These are phyloP conservation scores for Torrubiella hemipterigena DNA, from an alignment of 2,329 filamentous ascomycete genomes.

Conservation along the genomic window DNA sequence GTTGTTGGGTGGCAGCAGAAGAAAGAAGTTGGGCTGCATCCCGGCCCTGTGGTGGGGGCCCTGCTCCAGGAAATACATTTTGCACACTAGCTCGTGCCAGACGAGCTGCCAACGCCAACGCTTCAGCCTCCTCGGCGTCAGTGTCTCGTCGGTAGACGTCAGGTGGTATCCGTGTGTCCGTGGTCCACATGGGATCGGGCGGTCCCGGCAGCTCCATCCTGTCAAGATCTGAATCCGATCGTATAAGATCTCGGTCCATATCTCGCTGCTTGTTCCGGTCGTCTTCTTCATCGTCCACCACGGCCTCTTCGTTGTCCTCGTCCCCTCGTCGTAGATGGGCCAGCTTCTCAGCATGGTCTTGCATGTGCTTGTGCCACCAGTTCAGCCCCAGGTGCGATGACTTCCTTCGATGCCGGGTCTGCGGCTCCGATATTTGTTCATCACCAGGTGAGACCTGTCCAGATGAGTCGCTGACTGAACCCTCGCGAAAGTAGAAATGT, in stretches of 20 bases:
- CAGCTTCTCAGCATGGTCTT: conserved; percentile 58
- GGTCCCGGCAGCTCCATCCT: conserved; percentile 26
- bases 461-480: conserved; percentile 44
- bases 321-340: conserved; percentile 31
- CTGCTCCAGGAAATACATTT: too few relatives aligned
- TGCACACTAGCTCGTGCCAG: conserved; percentile 3
- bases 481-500: conserved; percentile 57
- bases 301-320: conserved; percentile 8
- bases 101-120: conserved; percentile 14
- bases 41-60: not conserved
- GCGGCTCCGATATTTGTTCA: too few relatives aligned
- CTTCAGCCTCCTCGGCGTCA: conserved; percentile 10
- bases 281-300: conserved; percentile 8
- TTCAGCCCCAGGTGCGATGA: conserved; percentile 50
- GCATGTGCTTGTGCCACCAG: conserved; percentile 75
- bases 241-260: conserved; percentile 15
- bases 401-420: conserved; percentile 35
- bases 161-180: conserved; percentile 17
- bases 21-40: conserved; percentile 1
- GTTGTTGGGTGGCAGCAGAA: not conserved
- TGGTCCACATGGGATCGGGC: conserved; percentile 29
- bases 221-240: conserved; percentile 29
- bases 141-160: conserved; percentile 16
- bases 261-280: conserved; percentile 1
- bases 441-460: conserved; percentile 22